Base-by-base conservation (phyloP, 345 rosid species). In the Syzygium grande region DNA sequence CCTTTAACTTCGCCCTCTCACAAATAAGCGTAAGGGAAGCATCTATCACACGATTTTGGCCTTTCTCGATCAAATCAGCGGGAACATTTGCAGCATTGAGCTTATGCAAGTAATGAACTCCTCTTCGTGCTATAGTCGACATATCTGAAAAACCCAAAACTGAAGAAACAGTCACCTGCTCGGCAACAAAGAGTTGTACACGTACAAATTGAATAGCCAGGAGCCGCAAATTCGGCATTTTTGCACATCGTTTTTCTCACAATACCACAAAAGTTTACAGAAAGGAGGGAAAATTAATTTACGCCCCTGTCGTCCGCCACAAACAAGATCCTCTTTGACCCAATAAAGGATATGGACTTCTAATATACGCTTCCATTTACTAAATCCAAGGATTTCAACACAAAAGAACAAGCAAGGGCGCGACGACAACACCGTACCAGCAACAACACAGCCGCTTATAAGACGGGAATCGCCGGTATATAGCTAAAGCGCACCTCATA, bases 1-100 rank as follows among this genome's bases (percentile, higher is more conserved):
- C 99, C 97, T 96, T 98, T 85, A 98, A 98, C 91, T 93, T 98
- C 5, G 99, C 99, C 90, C 99, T 94, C 93, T 98, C 99, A 12
- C 98, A 96, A 87, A 98, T 96, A 51, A 98, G 99, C 15, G 99
- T 98, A 55, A 98, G 98, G 22, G 99, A 98, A 88, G 99, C 99
- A 89, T 98, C 98, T 16, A 98, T 93, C 2, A 98, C 99, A 9
- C 99, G 98, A 86, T 94, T 93, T 88, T 98, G 99, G 29, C 99
- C 99, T 87, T 92, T 93, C 88, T 93, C 93, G 68, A 96, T 92
- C 91, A 90, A 90, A 86, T 94, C 95, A 79, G 92, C 83, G 1
- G 98, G 94, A 15, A 96, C 92, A 84, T 89, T 96, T 17, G 94
- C 94, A 10, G 92, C 92, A 84, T 92, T 95, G 29, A 95, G 92